Conservation (phyloP, 139 green algal species). For the Pseudopediastrum boryanum region DNA sequence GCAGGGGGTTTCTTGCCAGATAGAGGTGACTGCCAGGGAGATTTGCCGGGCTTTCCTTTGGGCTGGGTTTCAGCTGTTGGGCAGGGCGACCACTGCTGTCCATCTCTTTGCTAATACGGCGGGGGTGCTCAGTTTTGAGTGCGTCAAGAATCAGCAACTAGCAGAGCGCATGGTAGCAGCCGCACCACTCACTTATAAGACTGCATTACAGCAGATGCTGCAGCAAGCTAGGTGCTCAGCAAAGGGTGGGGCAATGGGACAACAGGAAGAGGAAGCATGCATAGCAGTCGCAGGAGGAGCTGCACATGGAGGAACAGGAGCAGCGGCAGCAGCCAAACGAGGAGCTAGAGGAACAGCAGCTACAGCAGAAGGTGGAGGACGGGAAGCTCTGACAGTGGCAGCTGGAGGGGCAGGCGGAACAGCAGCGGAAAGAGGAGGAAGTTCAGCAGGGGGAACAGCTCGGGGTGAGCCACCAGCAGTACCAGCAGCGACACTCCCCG, state of each 20-base stretch:
- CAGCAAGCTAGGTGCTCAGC: too few species aligned
- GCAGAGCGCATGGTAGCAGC: neutral
- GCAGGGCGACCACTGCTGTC: neutral
- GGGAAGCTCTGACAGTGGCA: neutral
- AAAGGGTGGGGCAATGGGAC: neutral
- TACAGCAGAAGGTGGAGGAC: neutral
- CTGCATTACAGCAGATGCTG: neutral
- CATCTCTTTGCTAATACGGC: neutral
- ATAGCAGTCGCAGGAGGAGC: neutral
- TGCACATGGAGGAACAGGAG: neutral
- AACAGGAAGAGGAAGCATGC: neutral
- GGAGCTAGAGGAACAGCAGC: neutral
- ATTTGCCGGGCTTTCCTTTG: too few species aligned
- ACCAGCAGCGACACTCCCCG: neutral
- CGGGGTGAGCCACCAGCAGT: too few species aligned
- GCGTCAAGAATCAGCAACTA: neutral
- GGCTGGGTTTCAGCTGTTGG: neutral
- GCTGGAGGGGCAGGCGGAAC: neutral
- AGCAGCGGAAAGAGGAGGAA: too few species aligned
- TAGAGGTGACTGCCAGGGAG: too few species aligned
- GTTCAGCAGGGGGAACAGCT: too few species aligned
- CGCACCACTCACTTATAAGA: neutral
- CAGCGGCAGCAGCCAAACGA: neutral
- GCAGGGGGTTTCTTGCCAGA: slow-evolving; percentile 3
- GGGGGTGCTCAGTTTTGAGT: neutral